phyloP scores from a whole-genome alignment of 306 rosid species.

The Alnus glutinosa region DNA sequence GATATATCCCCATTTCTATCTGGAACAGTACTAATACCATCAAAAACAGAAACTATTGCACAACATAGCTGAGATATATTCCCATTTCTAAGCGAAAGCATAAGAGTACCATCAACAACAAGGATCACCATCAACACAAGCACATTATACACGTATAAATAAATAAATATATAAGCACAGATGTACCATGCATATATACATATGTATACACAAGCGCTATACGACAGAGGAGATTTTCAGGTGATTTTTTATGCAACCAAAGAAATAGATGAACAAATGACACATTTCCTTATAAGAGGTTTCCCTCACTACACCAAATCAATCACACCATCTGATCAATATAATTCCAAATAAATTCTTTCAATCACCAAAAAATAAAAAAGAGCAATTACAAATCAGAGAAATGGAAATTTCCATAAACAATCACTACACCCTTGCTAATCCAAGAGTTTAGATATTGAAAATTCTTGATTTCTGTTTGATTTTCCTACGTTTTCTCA shows the following conservation, averaged over 20 bases:
- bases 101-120: too few relatives aligned
- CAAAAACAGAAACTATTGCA: background rate
- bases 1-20: constrained; percentile 79
- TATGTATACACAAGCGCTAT: background rate
- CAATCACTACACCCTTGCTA: background rate
- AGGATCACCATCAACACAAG: background rate
- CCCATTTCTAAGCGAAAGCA: too few relatives aligned
- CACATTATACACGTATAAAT: background rate
- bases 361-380: background rate
- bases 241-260: background rate
- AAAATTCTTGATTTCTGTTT: background rate
- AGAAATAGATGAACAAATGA: too few relatives aligned
- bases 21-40: constrained; percentile 20
- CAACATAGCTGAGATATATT: background rate
- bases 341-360: background rate
- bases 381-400: background rate
- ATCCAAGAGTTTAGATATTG: background rate
- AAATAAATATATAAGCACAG: too few relatives aligned
- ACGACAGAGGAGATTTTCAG: background rate
- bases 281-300: background rate
- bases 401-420: background rate
- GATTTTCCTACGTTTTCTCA: background rate
- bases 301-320: background rate
- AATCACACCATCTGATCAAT: background rate
- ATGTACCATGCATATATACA: background rate